These are phyloP conservation scores for Tetrahymena borealis DNA, from an alignment of 73 alveolate genomes.

Conservation along the genomic window DNA sequence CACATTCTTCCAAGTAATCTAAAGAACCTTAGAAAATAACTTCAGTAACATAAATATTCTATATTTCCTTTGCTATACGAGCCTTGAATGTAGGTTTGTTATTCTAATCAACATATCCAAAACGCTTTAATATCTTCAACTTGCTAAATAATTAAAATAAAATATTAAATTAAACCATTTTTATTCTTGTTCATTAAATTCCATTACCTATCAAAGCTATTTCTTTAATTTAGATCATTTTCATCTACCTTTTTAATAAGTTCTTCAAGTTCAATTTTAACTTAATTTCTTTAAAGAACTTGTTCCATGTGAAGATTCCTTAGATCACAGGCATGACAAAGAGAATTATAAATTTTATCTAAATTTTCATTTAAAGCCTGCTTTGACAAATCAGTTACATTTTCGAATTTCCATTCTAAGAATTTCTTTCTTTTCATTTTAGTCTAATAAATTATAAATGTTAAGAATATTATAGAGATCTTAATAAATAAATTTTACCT, in stretches of 20 bases:
- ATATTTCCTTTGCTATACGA: conserved; percentile 27
- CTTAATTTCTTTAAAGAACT: not conserved
- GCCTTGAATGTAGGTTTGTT: conserved; percentile 20
- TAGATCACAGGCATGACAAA: conserved; percentile 10
- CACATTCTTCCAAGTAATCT: conserved; percentile 12
- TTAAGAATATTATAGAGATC: not conserved
- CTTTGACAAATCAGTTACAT: not conserved
- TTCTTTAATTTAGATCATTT: not conserved
- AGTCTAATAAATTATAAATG: not conserved
- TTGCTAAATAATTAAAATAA: not conserved
- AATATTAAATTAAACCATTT: not conserved
- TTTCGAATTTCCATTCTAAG: not conserved
- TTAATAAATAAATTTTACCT: not conserved
- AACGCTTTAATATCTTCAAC: conserved; percentile 12
- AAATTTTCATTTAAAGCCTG: not conserved
- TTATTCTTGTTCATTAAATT: not conserved
- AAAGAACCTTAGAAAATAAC: conserved; percentile 9
- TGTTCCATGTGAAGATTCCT: not conserved
- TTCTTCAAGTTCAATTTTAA: not conserved
- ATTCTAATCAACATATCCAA: conserved; percentile 18
- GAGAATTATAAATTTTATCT: not conserved
- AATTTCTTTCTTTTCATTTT: not conserved
- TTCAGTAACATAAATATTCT: conserved; percentile 20
- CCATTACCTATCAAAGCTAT: not conserved
- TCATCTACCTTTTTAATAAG: not conserved